Evolutionary conservation across 768 basidiomycete genomes (phyloP).

Genomic region (Mycena polygramma): DNA sequence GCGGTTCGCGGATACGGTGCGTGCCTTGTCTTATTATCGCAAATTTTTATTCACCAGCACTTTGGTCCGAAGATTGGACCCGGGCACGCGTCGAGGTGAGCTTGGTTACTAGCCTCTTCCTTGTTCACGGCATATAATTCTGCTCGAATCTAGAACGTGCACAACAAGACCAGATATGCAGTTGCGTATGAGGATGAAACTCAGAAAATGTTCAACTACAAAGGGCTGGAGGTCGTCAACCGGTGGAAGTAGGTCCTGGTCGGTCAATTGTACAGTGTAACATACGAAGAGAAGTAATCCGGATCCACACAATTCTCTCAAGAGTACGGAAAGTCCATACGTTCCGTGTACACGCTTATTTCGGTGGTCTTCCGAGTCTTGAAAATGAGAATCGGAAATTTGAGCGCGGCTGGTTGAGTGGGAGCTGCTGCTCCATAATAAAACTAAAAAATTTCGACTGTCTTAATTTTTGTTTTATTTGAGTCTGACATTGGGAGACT

Average conservation of each 20-base stretch:
- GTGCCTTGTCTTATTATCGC: not conserved
- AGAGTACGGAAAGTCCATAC: too few species aligned
- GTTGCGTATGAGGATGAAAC: slow-evolving; percentile 21
- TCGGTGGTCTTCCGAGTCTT: too few species aligned
- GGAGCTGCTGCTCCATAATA: too few species aligned
- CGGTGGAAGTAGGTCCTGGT: slow-evolving; percentile 24
- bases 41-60: not conserved
- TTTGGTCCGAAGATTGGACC: slow-evolving; percentile 19
- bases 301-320: too few species aligned
- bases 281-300: too few species aligned
- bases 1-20: slow-evolving; percentile 26
- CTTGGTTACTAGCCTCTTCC: not conserved
- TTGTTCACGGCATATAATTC: not conserved
- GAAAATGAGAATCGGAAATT: too few species aligned
- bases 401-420: too few species aligned
- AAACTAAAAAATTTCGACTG: too few species aligned
- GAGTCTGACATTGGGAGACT: too few species aligned
- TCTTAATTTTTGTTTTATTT: too few species aligned
- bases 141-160: slow-evolving; percentile 19
- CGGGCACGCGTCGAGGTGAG: slow-evolving; percentile 27
- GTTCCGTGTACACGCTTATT: too few species aligned
- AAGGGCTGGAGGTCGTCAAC: slow-evolving; percentile 27
- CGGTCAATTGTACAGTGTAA: too few species aligned
- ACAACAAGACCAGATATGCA: slow-evolving; percentile 18
- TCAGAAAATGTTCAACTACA: slow-evolving; percentile 29